These are phyloP conservation scores for Blakeslea trispora DNA, from an alignment of 371 early-diverging fungal genomes.

Conservation along the genomic window DNA sequence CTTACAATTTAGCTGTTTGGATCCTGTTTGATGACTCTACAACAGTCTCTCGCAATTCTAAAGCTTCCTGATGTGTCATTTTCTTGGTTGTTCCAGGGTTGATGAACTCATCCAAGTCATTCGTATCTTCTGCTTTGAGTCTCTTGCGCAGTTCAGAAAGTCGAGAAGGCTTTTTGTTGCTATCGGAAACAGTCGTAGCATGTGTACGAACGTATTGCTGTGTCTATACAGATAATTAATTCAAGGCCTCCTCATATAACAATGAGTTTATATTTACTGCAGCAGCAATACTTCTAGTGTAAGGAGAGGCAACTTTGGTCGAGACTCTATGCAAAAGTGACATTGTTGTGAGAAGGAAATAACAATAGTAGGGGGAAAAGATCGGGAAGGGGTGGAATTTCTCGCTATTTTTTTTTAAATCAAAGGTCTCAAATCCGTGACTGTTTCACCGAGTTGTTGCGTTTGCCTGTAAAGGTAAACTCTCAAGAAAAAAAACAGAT, in stretches of 20 bases:
- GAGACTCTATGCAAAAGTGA: constrained; percentile 15
- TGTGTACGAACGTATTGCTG: constrained; percentile 24
- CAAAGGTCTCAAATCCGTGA: constrained; percentile 3
- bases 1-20: constrained; percentile 50
- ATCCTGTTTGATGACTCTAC: constrained; percentile 44
- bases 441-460: no score
- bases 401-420: background rate
- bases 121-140: constrained; percentile 16
- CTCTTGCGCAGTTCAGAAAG: constrained; percentile 22
- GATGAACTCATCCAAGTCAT: constrained; percentile 71
- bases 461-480: constrained; percentile 9
- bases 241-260: background rate
- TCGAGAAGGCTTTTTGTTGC: constrained; percentile 10
- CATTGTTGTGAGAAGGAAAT: constrained; percentile 2
- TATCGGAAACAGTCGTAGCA: constrained; percentile 22
- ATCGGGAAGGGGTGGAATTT: constrained; percentile 7
- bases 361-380: background rate
- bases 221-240: constrained; percentile 3
- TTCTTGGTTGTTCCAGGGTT: constrained; percentile 52
- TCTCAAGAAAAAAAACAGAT: background rate
- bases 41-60: constrained; percentile 64
- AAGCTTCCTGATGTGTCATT: constrained; percentile 63
- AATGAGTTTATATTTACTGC: constrained; percentile 11
- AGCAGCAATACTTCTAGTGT: constrained; percentile 10
- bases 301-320: constrained; percentile 9